Conservation (phyloP, 169 alveolate species). For the Eimeria necatrix region DNA sequence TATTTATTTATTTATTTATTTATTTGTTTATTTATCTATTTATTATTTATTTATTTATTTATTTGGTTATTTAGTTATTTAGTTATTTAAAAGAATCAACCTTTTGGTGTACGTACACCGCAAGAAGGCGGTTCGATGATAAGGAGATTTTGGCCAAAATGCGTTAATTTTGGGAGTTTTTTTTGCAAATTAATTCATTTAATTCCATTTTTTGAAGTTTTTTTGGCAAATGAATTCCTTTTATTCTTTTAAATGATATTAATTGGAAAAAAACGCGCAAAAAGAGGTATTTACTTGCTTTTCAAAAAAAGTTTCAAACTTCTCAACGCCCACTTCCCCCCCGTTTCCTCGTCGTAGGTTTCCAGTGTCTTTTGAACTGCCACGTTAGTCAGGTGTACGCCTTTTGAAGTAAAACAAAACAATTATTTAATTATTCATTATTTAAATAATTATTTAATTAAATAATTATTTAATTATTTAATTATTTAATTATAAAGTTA, state of each 20-base stretch:
- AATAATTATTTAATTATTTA: too few relatives aligned
- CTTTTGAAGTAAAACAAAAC: constrained; percentile 3
- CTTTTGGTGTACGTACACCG: too few relatives aligned
- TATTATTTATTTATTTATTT: neutral
- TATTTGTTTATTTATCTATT: neutral
- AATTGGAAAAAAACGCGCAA: neutral
- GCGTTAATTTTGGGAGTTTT: too few relatives aligned
- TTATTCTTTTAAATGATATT: too few relatives aligned
- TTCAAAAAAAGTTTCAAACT: constrained; percentile 86
- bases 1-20: neutral
- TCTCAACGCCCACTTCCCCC: constrained; percentile 94
- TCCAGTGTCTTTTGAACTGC: constrained; percentile 93
- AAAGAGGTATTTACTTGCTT: constrained; percentile 40
- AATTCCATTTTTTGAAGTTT: too few relatives aligned
- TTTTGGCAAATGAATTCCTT: neutral
- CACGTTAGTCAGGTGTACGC: constrained; percentile 95
- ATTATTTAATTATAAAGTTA: too few relatives aligned
- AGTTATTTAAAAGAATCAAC: too few relatives aligned
- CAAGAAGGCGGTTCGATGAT: too few relatives aligned
- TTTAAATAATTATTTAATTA: too few relatives aligned
- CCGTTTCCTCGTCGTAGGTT: constrained; percentile 92
- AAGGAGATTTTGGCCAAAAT: too few relatives aligned
- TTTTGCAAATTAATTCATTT: neutral
- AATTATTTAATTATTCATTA: too few relatives aligned
- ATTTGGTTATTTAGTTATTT: neutral